Evolutionary conservation across 192 early-diverging fungal genomes (phyloP).

Genomic region (Coemansia sp.): DNA sequence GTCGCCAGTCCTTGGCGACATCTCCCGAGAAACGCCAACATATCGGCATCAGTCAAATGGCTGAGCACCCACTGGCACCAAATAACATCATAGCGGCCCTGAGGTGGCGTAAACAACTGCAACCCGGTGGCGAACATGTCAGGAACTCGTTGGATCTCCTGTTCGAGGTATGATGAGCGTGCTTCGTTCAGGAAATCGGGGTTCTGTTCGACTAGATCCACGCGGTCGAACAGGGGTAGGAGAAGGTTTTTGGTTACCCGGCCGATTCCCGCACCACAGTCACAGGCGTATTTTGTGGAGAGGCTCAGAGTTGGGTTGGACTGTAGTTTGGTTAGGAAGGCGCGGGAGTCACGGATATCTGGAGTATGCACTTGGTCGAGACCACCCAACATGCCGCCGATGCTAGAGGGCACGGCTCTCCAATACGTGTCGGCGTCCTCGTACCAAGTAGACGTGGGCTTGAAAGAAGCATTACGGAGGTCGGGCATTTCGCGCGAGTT

Average conservation of each 20-base stretch:
- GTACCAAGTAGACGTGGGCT: constrained; percentile 64
- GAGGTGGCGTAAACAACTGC: constrained; percentile 77
- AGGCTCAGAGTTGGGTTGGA: constrained; percentile 5
- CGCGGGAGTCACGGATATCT: constrained; percentile 70
- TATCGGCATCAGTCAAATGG: constrained; percentile 89
- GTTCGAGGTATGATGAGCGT: constrained; percentile 60
- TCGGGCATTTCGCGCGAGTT: constrained; percentile 5
- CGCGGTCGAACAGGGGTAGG: constrained; percentile 74
- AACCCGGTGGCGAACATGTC: constrained; percentile 77
- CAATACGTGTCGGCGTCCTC: constrained; percentile 65
- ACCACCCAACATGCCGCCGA: constrained; percentile 90
- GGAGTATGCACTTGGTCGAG: constrained; percentile 72
- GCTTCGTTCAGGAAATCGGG: constrained; percentile 79
- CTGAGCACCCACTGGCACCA: constrained; percentile 99
- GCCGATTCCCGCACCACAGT: constrained; percentile 97
- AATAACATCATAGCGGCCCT: constrained; percentile 84
- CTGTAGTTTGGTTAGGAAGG: constrained; percentile 61
- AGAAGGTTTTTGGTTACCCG: constrained; percentile 89
- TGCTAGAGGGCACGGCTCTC: constrained; percentile 41
- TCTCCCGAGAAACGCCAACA: constrained; percentile 80
- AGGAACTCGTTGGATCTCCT: constrained; percentile 66
- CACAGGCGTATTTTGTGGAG: constrained; percentile 54
- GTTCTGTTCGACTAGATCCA: constrained; percentile 92
- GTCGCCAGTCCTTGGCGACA: constrained; percentile 72
- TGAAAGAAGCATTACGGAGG: constrained; percentile 25